These are phyloP conservation scores for Botrytis tulipae DNA, from an alignment of 2,329 filamentous ascomycete genomes.

Conservation along the genomic window DNA sequence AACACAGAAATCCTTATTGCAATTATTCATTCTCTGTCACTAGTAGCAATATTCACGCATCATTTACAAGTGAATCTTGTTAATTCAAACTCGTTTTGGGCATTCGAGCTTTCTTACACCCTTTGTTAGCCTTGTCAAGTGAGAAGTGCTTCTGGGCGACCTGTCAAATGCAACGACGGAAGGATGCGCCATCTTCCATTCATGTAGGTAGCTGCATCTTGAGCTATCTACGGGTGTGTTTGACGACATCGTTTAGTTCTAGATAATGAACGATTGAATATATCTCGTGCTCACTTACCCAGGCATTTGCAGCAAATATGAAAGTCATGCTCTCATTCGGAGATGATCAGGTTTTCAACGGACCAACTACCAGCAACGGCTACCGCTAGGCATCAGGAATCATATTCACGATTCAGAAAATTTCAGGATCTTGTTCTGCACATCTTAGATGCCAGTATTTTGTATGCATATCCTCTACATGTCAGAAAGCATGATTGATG, in stretches of 20 bases:
- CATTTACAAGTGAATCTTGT: conserved; percentile 44
- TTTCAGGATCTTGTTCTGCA: neutral
- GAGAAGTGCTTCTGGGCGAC: neutral
- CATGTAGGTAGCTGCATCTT: neutral
- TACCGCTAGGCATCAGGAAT: neutral
- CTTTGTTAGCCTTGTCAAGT: neutral
- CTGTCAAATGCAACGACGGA: neutral
- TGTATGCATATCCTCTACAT: neutral
- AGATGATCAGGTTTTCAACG: neutral
- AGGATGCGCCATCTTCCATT: neutral
- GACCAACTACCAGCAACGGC: neutral
- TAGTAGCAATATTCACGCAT: conserved; percentile 21
- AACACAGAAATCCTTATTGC: neutral
- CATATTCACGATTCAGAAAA: neutral
- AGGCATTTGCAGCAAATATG: neutral
- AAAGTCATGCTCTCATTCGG: neutral
- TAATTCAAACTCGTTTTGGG: conserved; percentile 23
- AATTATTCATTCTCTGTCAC: neutral
- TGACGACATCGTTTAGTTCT: neutral
- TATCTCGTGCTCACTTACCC: neutral
- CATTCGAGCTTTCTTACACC: neutral
- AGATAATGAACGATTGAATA: neutral
- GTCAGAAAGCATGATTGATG: neutral
- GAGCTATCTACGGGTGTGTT: neutral
- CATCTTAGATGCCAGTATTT: neutral